These are phyloP conservation scores for Emergomyces pasteurianus DNA, from an alignment of 2,329 filamentous ascomycete genomes.

Conservation along the genomic window DNA sequence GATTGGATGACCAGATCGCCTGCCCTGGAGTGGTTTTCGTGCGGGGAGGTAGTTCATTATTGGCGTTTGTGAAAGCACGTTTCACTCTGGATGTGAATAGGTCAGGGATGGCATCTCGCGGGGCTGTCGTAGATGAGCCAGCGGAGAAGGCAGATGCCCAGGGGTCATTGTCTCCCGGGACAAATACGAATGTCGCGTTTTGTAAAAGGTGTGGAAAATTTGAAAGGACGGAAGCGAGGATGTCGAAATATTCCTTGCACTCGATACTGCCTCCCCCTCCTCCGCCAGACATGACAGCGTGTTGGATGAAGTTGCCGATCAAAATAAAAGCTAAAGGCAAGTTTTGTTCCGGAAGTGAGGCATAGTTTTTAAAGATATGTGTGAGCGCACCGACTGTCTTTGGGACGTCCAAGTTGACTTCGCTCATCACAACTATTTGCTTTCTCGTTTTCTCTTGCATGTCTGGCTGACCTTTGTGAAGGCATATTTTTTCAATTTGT, in stretches of 20 bases:
- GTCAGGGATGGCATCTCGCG: constrained; percentile 54
- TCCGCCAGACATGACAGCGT: constrained; percentile 49
- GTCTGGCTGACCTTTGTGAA: constrained; percentile 31
- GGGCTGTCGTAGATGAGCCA: constrained; percentile 36
- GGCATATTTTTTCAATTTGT: constrained; percentile 57
- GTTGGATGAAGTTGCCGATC: constrained; percentile 67
- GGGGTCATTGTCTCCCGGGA: constrained; percentile 94
- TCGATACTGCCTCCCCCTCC: constrained; percentile 76
- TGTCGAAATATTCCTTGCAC: constrained; percentile 94
- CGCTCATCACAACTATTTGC: constrained; percentile 65
- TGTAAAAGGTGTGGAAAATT: constrained; percentile 75
- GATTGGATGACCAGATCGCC: constrained; percentile 81
- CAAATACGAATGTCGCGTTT: constrained; percentile 74
- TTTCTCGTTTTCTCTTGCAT: constrained; percentile 25
- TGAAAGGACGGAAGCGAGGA: constrained; percentile 65
- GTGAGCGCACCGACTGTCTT: constrained; percentile 68
- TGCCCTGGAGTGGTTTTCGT: constrained; percentile 46
- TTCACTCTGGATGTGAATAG: constrained; percentile 82
- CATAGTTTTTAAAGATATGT: constrained; percentile 66
- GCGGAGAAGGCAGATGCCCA: constrained; percentile 72
- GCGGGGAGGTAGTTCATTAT: constrained; percentile 40
- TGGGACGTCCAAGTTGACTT: constrained; percentile 76
- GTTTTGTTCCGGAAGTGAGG: constrained; percentile 48
- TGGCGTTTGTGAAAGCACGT: constrained; percentile 71
- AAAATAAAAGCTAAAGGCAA: constrained; percentile 71